phyloP scores from a whole-genome alignment of 129 eudicot species.

The Pseudognaphalium luteoalbum region DNA sequence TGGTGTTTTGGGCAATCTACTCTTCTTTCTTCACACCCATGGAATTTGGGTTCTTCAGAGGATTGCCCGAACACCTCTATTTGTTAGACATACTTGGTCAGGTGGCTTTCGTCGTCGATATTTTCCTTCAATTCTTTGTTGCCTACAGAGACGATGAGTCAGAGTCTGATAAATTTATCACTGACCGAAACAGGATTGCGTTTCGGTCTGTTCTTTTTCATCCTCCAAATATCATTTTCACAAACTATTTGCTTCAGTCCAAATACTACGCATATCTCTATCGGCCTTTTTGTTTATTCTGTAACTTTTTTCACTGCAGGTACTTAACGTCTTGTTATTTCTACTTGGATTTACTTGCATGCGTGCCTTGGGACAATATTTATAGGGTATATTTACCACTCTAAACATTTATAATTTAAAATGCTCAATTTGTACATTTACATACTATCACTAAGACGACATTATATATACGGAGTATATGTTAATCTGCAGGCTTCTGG shows the following conservation, averaged over 20 bases:
- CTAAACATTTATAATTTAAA: neutral
- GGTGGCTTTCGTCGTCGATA: conserved; percentile 61
- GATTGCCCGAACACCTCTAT: conserved; percentile 50
- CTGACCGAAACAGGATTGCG: conserved; percentile 52
- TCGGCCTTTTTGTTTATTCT: too few species aligned
- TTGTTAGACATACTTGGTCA: conserved; percentile 62
- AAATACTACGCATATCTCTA: too few species aligned
- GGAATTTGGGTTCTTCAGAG: conserved; percentile 12
- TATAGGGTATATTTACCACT: conserved; percentile 49
- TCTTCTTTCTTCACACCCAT: conserved; percentile 16
- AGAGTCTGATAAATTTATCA: conserved; percentile 58
- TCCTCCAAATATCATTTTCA: neutral
- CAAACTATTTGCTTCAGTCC: too few species aligned
- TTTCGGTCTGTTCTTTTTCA: conserved; percentile 39
- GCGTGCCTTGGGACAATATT: conserved; percentile 71
- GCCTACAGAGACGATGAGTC: conserved; percentile 66
- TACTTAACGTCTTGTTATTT: conserved; percentile 51
- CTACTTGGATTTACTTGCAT: conserved; percentile 50
- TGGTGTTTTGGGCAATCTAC: conserved; percentile 10
- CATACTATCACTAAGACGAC: neutral
- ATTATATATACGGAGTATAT: neutral
- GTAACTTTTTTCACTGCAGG: conserved; percentile 23
- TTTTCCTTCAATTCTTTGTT: conserved; percentile 64
- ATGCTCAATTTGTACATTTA: neutral
- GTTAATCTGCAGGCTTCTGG: conserved; percentile 46